Evolutionary conservation across 1,284 basidiomycete species (phyloP), one percentile per base, ranked within the genome.

Genomic region (Puccinia brachypodii): DNA sequence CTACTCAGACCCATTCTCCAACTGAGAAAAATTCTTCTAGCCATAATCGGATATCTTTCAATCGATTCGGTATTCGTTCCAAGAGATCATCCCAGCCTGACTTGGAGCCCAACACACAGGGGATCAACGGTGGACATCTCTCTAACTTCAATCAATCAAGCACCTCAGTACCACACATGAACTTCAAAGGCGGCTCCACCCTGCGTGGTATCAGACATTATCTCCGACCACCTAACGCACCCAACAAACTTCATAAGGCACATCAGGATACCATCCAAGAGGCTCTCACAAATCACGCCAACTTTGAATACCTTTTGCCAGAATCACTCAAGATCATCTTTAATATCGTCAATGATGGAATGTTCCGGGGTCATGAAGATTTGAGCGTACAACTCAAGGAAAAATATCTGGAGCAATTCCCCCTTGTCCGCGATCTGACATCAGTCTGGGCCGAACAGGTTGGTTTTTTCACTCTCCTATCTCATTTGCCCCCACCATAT

Each of bases 391-490:
- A 92, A 31, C 87, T 98, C 84, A 90, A 90, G 85, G 94, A 93
- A 87, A 89, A 94, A 64, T 96, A 96, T 83, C 94, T 95, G 82
- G 94, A 96, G 85, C 94, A 96, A 86, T 96, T 92, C 85, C 95
- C 95, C 3, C 89, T 97, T 31, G 95, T 97, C 50, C 90, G 95
- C 76, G 93, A 92, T 50, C 89, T 98, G 50, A 95, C 95, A 50
- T 94, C 96, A 84, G 93, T 97, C 16, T 98, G 97, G 87, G 93
- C 94, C 47, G 91, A 92, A 16, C 95, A 95, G 87, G 95, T 96
- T 31, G 80, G 19, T 60, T 0, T 60, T 8, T 74, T 81, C 72
- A 38, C 22, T 64, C 33, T 58, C 16, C 19, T 44, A 22, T 2
- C 56, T 53, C 44, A 58, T 25, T 13, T 64, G 3, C 2, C 14